phyloP scores from a whole-genome alignment of 2,329 filamentous ascomycete genomes.

The Harringtonia lauricola region DNA sequence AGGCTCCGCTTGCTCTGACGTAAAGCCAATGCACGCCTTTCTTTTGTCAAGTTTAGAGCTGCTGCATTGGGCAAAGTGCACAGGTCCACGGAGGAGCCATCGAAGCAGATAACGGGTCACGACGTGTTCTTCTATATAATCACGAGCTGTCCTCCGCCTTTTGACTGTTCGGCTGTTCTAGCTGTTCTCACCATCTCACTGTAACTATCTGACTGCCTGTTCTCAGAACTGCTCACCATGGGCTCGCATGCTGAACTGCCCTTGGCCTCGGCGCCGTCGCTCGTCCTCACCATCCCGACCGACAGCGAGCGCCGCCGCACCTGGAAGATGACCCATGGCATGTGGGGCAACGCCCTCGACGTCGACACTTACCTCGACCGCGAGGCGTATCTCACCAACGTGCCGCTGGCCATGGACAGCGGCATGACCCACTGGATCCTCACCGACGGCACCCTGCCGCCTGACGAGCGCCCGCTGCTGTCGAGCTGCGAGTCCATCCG shows the following conservation, averaged over 20 bases:
- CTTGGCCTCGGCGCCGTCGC: conserved; percentile 20
- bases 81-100: no score
- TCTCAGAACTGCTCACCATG: no score
- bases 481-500: conserved; percentile 54
- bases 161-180: no score
- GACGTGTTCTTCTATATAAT: no score
- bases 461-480: conserved; percentile 39
- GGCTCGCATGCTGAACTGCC: conserved; percentile 22
- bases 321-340: conserved; percentile 42
- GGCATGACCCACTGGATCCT: conserved; percentile 56
- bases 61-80: neutral
- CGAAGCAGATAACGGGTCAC: no score
- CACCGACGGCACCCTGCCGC: conserved; percentile 29
- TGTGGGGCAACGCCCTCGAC: conserved; percentile 49
- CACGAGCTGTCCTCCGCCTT: no score
- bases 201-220: no score
- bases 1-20: neutral
- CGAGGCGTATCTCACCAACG: conserved; percentile 44
- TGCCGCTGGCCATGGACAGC: conserved; percentile 45
- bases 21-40: neutral
- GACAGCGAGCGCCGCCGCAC: conserved; percentile 38
- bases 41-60: neutral
- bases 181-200: neutral
- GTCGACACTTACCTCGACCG: conserved; percentile 46
- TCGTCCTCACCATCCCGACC: conserved; percentile 46